Evolutionary conservation across 140 eudicot genomes (phyloP).

Genomic region (Oenanthe javanica): DNA sequence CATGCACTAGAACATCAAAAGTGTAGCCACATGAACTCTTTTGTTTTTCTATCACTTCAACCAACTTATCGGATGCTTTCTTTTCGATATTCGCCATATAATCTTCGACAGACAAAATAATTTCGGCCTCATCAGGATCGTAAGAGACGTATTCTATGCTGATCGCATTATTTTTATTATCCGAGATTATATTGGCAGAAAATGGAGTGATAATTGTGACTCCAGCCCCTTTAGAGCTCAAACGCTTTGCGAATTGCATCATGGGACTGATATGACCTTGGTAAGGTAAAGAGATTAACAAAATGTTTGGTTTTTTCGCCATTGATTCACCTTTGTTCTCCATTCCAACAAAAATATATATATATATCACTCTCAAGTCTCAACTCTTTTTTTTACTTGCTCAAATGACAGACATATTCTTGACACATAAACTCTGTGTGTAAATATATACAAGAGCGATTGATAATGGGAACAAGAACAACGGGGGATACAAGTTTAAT

Average conservation of each 20-base stretch:
- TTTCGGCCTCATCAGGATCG: constrained; percentile 17
- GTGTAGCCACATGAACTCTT: constrained; percentile 1
- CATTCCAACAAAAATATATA: neutral
- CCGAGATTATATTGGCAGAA: neutral
- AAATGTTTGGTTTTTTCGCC: constrained; percentile 12
- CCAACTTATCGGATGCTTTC: neutral
- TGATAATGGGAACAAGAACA: too few species aligned
- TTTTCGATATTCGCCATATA: neutral
- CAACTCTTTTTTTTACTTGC: neutral
- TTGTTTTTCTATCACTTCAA: constrained; percentile 14
- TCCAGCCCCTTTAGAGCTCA: constrained; percentile 7
- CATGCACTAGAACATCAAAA: constrained; percentile 26
- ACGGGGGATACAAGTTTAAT: too few species aligned
- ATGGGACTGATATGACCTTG: constrained; percentile 31
- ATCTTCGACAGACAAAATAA: neutral
- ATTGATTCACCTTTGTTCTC: neutral
- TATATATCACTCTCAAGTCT: too few species aligned
- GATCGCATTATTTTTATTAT: neutral
- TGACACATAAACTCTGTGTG: neutral
- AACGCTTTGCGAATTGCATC: constrained; percentile 22
- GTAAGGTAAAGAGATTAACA: constrained; percentile 18
- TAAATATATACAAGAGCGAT: neutral
- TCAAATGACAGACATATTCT: too few species aligned
- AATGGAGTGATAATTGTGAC: constrained; percentile 11
- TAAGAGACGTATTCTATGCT: constrained; percentile 20